A percentile compares a stretch with the other conserved stretches of the same genome.
These are phyloP conservation scores for Camellia japonica DNA, from an alignment of 148 eudicot genomes.

Conservation along the genomic window DNA sequence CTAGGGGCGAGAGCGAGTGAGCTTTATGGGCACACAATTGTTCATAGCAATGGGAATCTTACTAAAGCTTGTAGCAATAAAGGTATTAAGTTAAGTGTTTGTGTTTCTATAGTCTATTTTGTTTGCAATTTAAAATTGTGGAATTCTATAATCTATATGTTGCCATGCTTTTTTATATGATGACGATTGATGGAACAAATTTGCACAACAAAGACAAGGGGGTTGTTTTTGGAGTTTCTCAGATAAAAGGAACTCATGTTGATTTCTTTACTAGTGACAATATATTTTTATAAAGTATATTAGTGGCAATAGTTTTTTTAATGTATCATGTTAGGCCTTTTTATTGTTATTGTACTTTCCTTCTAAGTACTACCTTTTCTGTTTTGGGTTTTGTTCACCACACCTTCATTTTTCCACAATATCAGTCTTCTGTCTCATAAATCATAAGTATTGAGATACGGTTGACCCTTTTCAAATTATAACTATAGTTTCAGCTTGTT, in stretches of 20 bases:
- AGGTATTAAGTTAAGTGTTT: slow-evolving; percentile 26
- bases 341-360: no score
- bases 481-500: neutral
- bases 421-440: neutral
- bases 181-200: neutral
- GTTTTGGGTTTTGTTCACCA: neutral
- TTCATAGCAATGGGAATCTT: slow-evolving; percentile 20
- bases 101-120: no score
- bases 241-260: neutral
- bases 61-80: slow-evolving; percentile 16
- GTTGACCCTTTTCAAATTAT: neutral
- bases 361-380: neutral
- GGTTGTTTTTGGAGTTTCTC: neutral
- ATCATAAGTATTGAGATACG: neutral
- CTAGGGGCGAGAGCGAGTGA: slow-evolving; percentile 46
- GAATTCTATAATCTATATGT: neutral
- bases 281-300: neutral
- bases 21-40: slow-evolving; percentile 39
- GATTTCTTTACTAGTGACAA: neutral
- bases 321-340: no score
- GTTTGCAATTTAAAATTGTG: neutral
- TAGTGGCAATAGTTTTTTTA: no score
- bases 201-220: neutral
- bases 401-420: neutral
- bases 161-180: neutral